These are phyloP conservation scores for Schwanniomyces occidentalis DNA, from an alignment of 805 yeast species.

Conservation along the genomic window DNA sequence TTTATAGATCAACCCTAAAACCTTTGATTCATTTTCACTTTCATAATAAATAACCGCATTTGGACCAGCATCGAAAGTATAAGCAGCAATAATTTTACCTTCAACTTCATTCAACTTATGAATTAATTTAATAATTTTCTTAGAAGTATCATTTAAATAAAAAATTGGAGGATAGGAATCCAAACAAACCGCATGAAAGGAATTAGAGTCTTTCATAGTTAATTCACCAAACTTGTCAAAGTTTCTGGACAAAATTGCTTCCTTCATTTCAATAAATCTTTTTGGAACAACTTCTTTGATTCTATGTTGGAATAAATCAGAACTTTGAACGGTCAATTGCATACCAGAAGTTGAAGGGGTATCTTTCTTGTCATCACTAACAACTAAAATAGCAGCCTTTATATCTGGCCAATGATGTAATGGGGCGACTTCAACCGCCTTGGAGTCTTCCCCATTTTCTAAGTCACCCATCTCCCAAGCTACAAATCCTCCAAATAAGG, in stretches of 20 bases:
- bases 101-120: constrained; percentile 72
- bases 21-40: constrained; percentile 66
- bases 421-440: constrained; percentile 91
- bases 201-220: constrained; percentile 95
- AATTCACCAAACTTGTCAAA: constrained; percentile 81
- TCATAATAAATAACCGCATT: constrained; percentile 94
- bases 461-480: constrained; percentile 97
- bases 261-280: constrained; percentile 80
- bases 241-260: constrained; percentile 70
- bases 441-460: constrained; percentile 85
- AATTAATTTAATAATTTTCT: constrained; percentile 72
- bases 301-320: constrained; percentile 82
- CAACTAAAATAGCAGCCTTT: constrained; percentile 91
- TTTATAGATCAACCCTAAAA: constrained; percentile 68
- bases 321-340: constrained; percentile 92
- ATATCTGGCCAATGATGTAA: constrained; percentile 85
- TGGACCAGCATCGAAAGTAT: constrained; percentile 99
- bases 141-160: constrained; percentile 88
- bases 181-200: constrained; percentile 96
- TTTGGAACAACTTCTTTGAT: constrained; percentile 80
- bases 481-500: constrained; percentile 94
- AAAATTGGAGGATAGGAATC: constrained; percentile 96
- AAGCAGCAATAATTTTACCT: constrained; percentile 81
- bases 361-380: constrained; percentile 90
- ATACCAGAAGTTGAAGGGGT: constrained; percentile 94